Base-by-base conservation (phyloP, 2,329 filamentous ascomycete genomes). In the Fusarium keratoplasticum region DNA sequence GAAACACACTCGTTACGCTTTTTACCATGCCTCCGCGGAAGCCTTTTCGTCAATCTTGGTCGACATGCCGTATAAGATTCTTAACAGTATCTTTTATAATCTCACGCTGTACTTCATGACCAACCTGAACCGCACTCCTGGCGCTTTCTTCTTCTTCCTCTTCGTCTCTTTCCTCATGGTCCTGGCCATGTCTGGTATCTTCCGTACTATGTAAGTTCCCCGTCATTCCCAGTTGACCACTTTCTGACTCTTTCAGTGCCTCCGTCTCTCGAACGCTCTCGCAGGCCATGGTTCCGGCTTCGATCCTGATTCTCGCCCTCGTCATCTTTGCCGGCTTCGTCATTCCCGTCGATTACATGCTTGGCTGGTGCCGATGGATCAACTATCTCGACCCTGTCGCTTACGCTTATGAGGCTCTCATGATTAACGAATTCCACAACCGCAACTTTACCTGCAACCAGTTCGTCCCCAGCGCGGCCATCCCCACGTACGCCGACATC, bases 301-400 rank as follows among this genome's bases (percentile, higher is more conserved):
- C 83, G 2, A 73, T 87, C 11, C 74, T 87, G 18, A 77, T 79
- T n/a, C 74, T 81, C 8, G 79, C 78, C 16, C 69, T 83, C 1
- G 76, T 82, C 40, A 76, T 82, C 44, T 83, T 81, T 76, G 89
- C 89, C 4, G 89, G 87, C 67, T 89, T 91, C 70, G 80, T 83
- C 25, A 83, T 86, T 18, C 80, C 81, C 0, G 72, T 77, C 3
- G 76, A 81, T 18, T 80, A 82, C 79, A 93, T 91, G 89, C 85
- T 89, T 20, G 89, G 87, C 1, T 94, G 91, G 91, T 89, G 89
- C 55, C 84, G 89, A 31, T 94, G 92, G 92, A 91, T 93, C 72
- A 90, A 89, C 68, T 92, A 91, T 71, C 81, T 93, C 52, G 88
- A 93, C 63, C 90, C 91, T 1, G 87, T 93, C 18, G 88, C 87